phyloP scores from a whole-genome alignment of 2,329 filamentous ascomycete species.

The Botryotinia narcissicola region DNA sequence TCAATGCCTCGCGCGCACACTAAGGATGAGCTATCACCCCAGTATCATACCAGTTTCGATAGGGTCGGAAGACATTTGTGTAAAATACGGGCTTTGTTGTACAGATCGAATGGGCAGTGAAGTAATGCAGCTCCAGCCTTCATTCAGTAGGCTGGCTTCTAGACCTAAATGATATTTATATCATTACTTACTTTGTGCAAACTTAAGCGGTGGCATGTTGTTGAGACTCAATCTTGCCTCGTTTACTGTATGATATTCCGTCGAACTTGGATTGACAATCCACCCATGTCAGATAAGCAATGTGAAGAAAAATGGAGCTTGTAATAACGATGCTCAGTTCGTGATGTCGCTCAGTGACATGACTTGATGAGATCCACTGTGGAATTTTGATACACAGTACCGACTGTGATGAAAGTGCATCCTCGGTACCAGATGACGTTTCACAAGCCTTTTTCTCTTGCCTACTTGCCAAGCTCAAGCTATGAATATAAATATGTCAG shows the following conservation, averaged over 20 bases:
- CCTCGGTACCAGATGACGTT: background rate
- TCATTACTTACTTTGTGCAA: background rate
- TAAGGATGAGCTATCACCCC: background rate
- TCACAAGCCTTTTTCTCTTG: background rate
- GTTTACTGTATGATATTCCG: background rate
- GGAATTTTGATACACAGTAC: background rate
- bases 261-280: background rate
- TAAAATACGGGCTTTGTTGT: background rate
- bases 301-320: background rate
- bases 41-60: background rate
- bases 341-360: background rate
- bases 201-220: background rate
- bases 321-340: background rate
- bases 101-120: background rate
- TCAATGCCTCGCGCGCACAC: background rate
- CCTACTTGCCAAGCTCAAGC: background rate
- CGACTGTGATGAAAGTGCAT: background rate
- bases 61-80: background rate
- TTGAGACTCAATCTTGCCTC: background rate
- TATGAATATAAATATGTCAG: background rate
- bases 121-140: background rate
- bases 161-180: background rate
- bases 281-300: background rate
- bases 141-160: background rate
- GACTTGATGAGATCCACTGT: constrained; percentile 1